Percentiles rank a stretch among this genome's conserved stretches.
Evolutionary conservation across 2,329 filamentous ascomycete species (phyloP).

Genomic region (Chrysosporium keratinophilum): DNA sequence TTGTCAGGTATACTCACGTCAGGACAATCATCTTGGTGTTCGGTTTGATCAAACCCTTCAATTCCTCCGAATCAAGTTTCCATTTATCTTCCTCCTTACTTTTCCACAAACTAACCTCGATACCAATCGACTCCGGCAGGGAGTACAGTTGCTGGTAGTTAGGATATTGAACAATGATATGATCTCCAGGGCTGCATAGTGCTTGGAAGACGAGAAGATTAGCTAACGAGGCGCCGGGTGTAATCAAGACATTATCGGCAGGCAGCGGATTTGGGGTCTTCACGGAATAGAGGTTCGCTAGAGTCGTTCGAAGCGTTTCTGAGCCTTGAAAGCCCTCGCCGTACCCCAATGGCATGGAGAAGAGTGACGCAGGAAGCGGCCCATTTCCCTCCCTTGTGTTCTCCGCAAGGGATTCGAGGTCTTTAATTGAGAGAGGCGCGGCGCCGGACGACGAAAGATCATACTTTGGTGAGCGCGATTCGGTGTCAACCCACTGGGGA

Average conservation of each 20-base stretch:
- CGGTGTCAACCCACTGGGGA: conserved; percentile 45
- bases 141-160: conserved; percentile 78
- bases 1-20: conserved; percentile 33
- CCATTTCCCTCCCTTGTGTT: conserved; percentile 36
- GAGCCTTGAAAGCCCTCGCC: conserved; percentile 59
- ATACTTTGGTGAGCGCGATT: conserved; percentile 44
- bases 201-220: conserved; percentile 72
- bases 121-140: conserved; percentile 63
- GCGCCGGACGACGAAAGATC: conserved; percentile 50
- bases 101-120: conserved; percentile 67
- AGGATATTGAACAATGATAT: conserved; percentile 77
- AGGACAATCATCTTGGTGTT: conserved; percentile 51
- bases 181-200: conserved; percentile 61
- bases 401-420: conserved; percentile 44
- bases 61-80: conserved; percentile 54
- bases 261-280: conserved; percentile 41
- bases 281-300: conserved; percentile 55
- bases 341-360: conserved; percentile 56
- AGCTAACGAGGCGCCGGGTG: conserved; percentile 71
- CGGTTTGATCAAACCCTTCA: conserved; percentile 50
- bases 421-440: conserved; percentile 45
- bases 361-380: conserved; percentile 31
- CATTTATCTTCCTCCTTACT: conserved; percentile 55
- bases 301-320: conserved; percentile 49
- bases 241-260: conserved; percentile 60